Conservation (phyloP, 306 rosid genomes). For the Quercus bicolor region DNA sequence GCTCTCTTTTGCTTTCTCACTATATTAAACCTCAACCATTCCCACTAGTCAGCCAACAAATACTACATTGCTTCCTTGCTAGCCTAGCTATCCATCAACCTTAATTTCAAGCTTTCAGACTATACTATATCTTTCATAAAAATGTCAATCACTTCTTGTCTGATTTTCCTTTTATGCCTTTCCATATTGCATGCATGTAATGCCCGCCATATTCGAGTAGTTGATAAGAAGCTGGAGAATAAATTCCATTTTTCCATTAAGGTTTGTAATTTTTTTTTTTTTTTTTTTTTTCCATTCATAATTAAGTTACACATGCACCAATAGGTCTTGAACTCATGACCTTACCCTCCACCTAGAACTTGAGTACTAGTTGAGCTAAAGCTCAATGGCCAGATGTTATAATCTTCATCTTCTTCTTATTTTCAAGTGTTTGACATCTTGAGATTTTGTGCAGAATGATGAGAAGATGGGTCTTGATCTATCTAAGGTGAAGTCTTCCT, state of each 20-base stretch:
- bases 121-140: neutral
- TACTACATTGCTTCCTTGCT: neutral
- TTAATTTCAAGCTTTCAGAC: neutral
- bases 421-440: neutral
- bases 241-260: constrained; percentile 23
- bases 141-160: constrained; percentile 44
- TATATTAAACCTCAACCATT: constrained; percentile 21
- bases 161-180: constrained; percentile 50
- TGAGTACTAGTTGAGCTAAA: no score
- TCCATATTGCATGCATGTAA: constrained; percentile 58
- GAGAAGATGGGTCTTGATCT: constrained; percentile 20
- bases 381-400: neutral
- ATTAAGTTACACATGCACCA: no score
- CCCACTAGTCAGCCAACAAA: constrained; percentile 11
- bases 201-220: constrained; percentile 33
- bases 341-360: no score
- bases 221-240: constrained; percentile 23
- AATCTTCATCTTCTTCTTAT: neutral
- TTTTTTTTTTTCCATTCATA: neutral
- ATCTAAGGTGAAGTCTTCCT: constrained; percentile 5
- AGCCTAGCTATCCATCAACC: neutral
- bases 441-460: constrained; percentile 36
- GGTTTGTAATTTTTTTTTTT: constrained; percentile 25
- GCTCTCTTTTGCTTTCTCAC: constrained; percentile 17
- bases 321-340: no score